These are phyloP conservation scores for Hirschioporus abietinus DNA, from an alignment of 768 basidiomycete species.

Conservation along the genomic window DNA sequence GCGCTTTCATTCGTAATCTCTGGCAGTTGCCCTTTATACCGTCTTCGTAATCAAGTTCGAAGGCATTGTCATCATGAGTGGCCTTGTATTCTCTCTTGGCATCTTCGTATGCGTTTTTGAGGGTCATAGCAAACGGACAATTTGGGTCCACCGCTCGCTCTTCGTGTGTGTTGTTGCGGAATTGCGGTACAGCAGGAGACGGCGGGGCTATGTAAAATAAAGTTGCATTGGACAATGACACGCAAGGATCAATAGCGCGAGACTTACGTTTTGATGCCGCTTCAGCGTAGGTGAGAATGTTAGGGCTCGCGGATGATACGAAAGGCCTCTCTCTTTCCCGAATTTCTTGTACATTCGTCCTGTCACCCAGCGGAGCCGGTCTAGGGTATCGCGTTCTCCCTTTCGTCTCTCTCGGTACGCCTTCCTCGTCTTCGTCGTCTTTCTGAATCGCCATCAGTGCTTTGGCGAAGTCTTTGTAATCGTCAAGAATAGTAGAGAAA, in stretches of 20 bases:
- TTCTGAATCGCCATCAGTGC: not conserved
- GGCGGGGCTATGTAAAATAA: no score
- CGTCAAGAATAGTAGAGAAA: not conserved
- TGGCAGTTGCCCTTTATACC: not conserved
- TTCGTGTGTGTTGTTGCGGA: no score
- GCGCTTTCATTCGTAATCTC: not conserved
- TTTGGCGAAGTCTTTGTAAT: not conserved
- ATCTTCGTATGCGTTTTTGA: not conserved
- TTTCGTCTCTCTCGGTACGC: not conserved
- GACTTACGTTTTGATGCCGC: not conserved
- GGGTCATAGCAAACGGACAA: not conserved
- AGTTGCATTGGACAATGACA: no score
- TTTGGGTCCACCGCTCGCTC: not conserved
- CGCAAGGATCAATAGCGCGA: not conserved
- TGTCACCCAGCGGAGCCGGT: not conserved
- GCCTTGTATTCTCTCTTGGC: not conserved
- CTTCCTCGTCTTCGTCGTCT: not conserved
- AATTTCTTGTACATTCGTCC: not conserved
- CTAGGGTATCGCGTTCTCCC: not conserved
- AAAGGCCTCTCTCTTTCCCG: not conserved
- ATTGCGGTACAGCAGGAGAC: no score
- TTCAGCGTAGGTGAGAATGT: not conserved
- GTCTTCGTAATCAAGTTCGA: not conserved
- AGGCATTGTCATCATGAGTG: not conserved
- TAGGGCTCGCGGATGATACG: no score